Evolutionary conservation across 306 rosid species (phyloP), one percentile per base, ranked within the genome.

Genomic region (Inga laurina): DNA sequence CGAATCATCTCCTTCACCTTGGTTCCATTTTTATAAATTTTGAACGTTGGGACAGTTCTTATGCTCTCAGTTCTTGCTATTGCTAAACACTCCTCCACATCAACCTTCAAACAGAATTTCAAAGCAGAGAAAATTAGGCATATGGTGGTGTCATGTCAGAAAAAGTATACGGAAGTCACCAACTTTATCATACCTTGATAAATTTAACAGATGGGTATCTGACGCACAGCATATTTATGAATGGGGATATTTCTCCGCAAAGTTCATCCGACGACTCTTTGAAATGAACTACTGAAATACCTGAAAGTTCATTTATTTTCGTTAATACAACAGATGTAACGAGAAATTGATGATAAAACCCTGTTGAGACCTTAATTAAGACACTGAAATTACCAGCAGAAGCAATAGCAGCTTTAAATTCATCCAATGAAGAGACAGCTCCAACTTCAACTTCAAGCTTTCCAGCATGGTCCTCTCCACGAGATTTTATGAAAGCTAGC

Each of bases 401-500:
- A 22, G 93, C 87, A 64, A 91, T 62, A 0, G 93, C 95, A 74
- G 92, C 86, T 82, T 79, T 93, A 35, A 88, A 92, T 89, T 90
- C 92, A 67, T 93, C 91, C 12, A 93, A 82, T 69, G 90, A 84
- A 19, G 92, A 87, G 75, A 95, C 82, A 82, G 91, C 91, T 87
- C 93, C 97, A 70, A 95, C 98, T 89, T 93, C 97, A 61, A 90
- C 94, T 49, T 93, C 93, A 70, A 84, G 88, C 84, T 84, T 88
- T 56, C 81, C 84, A 77, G 82, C 81, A 54, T 84, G 72, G 49
- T 82, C 88, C 81, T 78, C 84, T 43, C 82, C 89, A 16, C 76
- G 86, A 82, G 89, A 92, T 83, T 86, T 88, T 86, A 87, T 91
- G 82, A 93, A 84, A 15, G 90, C 90, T 57, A 84, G 72, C 81